Conservation (phyloP, 176 grass and related monocot species). For the Dendrocalamus sinicus region DNA sequence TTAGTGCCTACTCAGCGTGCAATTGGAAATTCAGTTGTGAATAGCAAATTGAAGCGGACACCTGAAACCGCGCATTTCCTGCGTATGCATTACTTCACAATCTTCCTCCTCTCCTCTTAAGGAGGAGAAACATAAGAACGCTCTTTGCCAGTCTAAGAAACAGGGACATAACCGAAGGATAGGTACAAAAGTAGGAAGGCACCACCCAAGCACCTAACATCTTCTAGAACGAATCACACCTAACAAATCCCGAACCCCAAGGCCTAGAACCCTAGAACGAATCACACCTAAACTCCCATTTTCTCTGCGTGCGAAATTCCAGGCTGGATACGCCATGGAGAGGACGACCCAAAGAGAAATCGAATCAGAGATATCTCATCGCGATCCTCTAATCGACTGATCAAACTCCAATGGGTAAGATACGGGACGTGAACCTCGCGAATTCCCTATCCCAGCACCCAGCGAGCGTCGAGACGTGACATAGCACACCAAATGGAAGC, state of each 20-base stretch:
- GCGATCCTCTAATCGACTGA: conserved; percentile 23
- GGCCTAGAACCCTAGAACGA: conserved; percentile 36
- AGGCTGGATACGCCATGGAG: conserved; percentile 1
- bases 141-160: conserved; percentile 29
- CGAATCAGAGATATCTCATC: neutral
- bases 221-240: conserved; percentile 16
- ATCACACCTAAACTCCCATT: conserved; percentile 31
- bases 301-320: neutral
- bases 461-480: neutral
- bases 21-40: neutral
- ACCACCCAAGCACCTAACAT: conserved; percentile 29
- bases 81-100: conserved; percentile 5
- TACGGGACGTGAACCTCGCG: neutral
- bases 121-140: neutral
- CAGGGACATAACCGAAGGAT: conserved; percentile 12
- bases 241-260: conserved; percentile 44
- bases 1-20: neutral
- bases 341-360: conserved; percentile 2
- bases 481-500: conserved; percentile 31
- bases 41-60: neutral
- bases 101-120: neutral
- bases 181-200: conserved; percentile 18
- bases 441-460: conserved; percentile 1
- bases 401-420: neutral
- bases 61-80: neutral